Base-by-base conservation (phyloP, 2,329 filamentous ascomycete genomes). In the Periconia digitata region DNA sequence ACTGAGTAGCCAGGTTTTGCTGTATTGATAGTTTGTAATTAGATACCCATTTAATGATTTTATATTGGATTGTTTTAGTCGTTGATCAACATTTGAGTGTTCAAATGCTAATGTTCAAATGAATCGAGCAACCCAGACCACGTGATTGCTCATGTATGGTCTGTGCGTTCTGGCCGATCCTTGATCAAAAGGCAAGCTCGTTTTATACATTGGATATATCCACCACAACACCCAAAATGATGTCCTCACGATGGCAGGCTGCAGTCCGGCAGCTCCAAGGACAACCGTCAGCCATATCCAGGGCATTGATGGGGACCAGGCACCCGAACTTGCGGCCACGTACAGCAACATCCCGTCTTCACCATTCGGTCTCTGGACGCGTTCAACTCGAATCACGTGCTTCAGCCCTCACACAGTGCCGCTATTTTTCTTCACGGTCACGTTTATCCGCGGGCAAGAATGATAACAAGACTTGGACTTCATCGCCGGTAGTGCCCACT, bases 361-460 rank as follows among this genome's bases (percentile, higher is more conserved):
- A 36, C n/a, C 6, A 6, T n/a, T 15, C 38, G 35, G 38, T 37
- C 20, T 18, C 22, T 10, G 23, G 36, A 50, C 58, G 56, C 52
- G 54, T 55, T 37, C 46, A 36, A 10, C 21, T 42, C 34, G 32
- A 29, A 45, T 61, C 60, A 63, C 58, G 60, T 61, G 58, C 49
- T 12, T 37, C 40, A 12, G n/a, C 22, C 20, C 20, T 47, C 16
- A 16, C 27, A 29, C 32, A 3, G 32, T 23, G 40, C 32, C 10
- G 27, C 3, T 13, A 15, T 32, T 4, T 32, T 32, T 32, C 27
- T 10, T 32, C 27, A 3, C 27, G 27, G n/a, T 15, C 4, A 15
- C 27, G 27, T 15, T 32, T 15, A 15, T 15, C 12, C n/a, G 10
- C 27, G 12, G 27, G 27, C 4, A 32, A 32, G 10, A 12, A 32